Evolutionary conservation across 176 grass and related monocot genomes (phyloP).

Genomic region (Pontederia crassipes): DNA sequence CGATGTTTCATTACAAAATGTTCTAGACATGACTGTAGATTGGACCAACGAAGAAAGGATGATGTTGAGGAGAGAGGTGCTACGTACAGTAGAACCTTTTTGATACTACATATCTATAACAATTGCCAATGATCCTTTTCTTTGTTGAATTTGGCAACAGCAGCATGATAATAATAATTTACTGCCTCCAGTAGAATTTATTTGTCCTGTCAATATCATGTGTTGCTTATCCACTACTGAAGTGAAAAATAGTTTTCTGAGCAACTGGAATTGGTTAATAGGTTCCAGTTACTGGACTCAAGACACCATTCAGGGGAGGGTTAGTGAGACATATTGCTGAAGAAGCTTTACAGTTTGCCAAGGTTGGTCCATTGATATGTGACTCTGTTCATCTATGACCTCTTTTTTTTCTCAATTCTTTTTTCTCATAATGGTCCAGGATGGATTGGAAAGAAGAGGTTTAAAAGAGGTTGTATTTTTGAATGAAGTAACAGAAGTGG

Average conservation of each 20-base stretch:
- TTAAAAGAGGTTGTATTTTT: constrained; percentile 95
- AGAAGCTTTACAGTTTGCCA: constrained; percentile 75
- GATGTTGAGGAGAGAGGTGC: constrained; percentile 75
- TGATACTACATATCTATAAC: too few relatives aligned
- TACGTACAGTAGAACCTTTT: too few relatives aligned
- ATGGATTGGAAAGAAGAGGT: constrained; percentile 92
- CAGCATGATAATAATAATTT: too few relatives aligned
- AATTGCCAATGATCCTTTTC: too few relatives aligned
- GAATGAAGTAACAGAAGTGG: constrained; percentile 63
- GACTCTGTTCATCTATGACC: too few relatives aligned
- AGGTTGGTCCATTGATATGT: constrained; percentile 27
- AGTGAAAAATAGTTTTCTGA: neutral
- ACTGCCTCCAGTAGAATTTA: too few relatives aligned
- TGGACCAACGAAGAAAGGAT: constrained; percentile 92
- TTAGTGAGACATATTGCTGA: constrained; percentile 75
- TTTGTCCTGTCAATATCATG: too few relatives aligned
- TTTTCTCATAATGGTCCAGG: constrained; percentile 35
- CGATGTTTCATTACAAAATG: constrained; percentile 72
- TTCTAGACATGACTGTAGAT: constrained; percentile 82
- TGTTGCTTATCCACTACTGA: neutral
- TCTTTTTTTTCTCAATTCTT: neutral
- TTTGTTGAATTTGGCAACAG: too few relatives aligned
- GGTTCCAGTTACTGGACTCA: constrained; percentile 83
- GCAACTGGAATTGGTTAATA: neutral
- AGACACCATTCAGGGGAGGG: constrained; percentile 86